These are phyloP conservation scores for Neurospora tetrasperma DNA, from an alignment of 495 filamentous ascomycete genomes.

Conservation along the genomic window DNA sequence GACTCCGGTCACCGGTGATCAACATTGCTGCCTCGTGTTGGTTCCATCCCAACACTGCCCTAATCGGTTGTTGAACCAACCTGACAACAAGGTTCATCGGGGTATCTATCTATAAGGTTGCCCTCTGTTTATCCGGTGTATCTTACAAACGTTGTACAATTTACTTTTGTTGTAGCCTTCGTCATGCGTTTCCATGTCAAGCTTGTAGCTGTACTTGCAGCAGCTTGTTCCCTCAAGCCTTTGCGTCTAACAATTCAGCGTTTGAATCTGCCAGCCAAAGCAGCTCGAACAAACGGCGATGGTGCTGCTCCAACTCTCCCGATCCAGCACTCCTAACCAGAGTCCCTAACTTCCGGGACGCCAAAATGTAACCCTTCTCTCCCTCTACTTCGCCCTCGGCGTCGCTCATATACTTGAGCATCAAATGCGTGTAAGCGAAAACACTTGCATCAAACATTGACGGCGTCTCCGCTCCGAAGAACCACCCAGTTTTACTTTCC, in stretches of 20 bases:
- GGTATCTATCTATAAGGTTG: neutral
- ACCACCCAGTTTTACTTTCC: conserved; percentile 36
- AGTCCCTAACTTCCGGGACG: conserved; percentile 46
- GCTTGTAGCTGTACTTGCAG: neutral
- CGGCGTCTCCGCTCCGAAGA: conserved; percentile 38
- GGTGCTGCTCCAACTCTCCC: conserved; percentile 24
- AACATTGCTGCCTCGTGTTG: neutral
- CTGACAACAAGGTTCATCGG: neutral
- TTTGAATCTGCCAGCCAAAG: conserved; percentile 16
- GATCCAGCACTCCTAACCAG: conserved; percentile 7
- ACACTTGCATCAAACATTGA: conserved; percentile 76
- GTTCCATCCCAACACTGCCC: neutral
- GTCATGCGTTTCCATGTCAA: neutral
- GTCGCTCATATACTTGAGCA: conserved; percentile 34
- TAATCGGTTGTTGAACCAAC: neutral
- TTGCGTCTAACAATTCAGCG: neutral
- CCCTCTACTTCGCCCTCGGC: neutral
- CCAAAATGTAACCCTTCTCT: conserved; percentile 18
- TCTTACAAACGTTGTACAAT: neutral
- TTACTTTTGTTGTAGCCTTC: neutral
- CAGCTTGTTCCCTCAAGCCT: neutral
- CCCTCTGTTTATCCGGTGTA: neutral
- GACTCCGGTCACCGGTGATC: neutral
- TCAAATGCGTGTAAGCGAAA: conserved; percentile 82
- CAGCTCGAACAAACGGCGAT: conserved; percentile 19